Percentiles rank a stretch among this genome's conserved stretches.
phyloP scores from a whole-genome alignment of 1,139 yeast genomes.

The Blastobotrys buckinghamii region DNA sequence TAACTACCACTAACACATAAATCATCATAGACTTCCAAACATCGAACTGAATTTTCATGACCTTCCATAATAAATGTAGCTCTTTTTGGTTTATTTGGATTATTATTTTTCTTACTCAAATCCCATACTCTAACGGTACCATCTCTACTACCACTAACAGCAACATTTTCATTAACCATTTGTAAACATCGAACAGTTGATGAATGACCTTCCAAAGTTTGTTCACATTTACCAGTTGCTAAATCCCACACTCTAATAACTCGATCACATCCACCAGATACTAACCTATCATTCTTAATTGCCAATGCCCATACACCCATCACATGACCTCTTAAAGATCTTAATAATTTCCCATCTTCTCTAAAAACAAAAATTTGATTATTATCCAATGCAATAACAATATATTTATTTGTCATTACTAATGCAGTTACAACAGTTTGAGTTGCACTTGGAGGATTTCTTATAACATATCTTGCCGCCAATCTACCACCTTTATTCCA shows the following conservation, averaged over 20 bases:
- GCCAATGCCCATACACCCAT: constrained; percentile 98
- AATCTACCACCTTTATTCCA: constrained; percentile 39
- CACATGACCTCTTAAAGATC: constrained; percentile 78
- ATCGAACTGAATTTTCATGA: constrained; percentile 65
- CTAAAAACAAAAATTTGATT: constrained; percentile 39
- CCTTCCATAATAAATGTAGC: constrained; percentile 74
- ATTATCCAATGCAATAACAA: constrained; percentile 39
- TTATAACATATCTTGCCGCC: constrained; percentile 37
- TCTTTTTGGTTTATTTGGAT: constrained; percentile 62
- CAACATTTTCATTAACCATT: constrained; percentile 64
- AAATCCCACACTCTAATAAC: constrained; percentile 91
- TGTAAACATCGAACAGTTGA: constrained; percentile 92
- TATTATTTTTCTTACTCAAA: too few species aligned
- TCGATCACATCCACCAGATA: constrained; percentile 87
- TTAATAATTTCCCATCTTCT: constrained; percentile 63
- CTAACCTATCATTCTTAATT: constrained; percentile 68
- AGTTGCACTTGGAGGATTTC: constrained; percentile 28
- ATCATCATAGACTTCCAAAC: constrained; percentile 55
- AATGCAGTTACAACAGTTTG: constrained; percentile 39
- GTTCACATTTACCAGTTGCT: constrained; percentile 64
- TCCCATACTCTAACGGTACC: constrained; percentile 92
- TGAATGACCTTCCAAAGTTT: constrained; percentile 81
- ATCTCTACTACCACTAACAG: constrained; percentile 87
- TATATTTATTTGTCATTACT: constrained; percentile 34
- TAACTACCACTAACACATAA: constrained; percentile 64